A percentile compares a stretch with the other conserved stretches of the same genome.
Evolutionary conservation across 2,329 filamentous ascomycete species (phyloP).

Genomic region (Colletotrichum trifolii): DNA sequence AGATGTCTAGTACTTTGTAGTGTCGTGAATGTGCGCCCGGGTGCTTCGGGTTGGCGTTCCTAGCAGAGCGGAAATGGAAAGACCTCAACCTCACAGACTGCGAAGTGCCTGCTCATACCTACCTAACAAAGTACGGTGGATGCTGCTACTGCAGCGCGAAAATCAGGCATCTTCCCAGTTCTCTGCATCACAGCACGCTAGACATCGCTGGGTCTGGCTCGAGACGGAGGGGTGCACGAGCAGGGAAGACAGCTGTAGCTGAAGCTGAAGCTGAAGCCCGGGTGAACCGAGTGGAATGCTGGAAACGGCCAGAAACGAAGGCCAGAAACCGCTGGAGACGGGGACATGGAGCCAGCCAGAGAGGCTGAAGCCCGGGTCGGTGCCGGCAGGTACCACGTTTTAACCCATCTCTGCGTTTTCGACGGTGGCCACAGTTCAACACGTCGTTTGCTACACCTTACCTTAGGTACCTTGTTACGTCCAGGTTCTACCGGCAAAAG

Average conservation of each 20-base stretch:
- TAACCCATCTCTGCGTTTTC: neutral
- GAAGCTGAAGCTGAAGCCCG: conserved; percentile 29
- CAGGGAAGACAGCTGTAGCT: conserved; percentile 34
- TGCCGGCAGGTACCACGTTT: neutral
- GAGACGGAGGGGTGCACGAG: conserved; percentile 5
- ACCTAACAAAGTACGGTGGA: too few relatives aligned
- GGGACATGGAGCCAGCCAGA: neutral
- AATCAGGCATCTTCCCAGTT: neutral
- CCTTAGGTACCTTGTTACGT: too few relatives aligned
- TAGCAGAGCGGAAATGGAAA: neutral
- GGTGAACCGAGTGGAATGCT: neutral
- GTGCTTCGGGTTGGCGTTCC: conserved; percentile 31
- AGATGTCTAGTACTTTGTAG: conserved; percentile 24
- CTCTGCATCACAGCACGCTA: neutral
- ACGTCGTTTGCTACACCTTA: too few relatives aligned
- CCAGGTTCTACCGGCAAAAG: too few relatives aligned
- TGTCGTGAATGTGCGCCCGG: conserved; percentile 18
- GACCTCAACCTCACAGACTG: neutral
- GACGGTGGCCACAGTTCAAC: too few relatives aligned
- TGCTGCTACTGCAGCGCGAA: neutral
- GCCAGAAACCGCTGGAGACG: conserved; percentile 1
- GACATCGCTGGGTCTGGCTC: conserved; percentile 7
- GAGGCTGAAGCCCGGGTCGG: neutral
- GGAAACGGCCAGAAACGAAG: conserved; percentile 22
- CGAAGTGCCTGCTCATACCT: neutral